These are phyloP conservation scores for Kalmanozyma brasiliensis DNA, from an alignment of 1,284 basidiomycete species.

Conservation along the genomic window DNA sequence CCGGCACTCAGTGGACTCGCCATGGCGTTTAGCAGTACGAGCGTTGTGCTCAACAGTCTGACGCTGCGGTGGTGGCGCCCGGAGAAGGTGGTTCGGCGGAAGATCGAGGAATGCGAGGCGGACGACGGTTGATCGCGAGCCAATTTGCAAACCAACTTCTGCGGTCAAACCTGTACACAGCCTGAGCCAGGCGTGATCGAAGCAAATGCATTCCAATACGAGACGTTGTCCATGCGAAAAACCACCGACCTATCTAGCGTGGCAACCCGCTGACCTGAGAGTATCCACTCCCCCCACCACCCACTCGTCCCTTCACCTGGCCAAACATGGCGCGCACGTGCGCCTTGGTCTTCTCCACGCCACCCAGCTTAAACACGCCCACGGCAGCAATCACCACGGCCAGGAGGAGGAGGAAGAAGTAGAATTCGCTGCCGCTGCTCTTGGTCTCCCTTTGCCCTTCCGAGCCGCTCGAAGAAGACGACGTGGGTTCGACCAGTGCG, in stretches of 20 bases:
- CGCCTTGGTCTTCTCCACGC: slow-evolving; percentile 30
- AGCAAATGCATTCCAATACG: too few relatives aligned
- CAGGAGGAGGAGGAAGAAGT: slow-evolving; percentile 34
- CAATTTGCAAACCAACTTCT: too few relatives aligned
- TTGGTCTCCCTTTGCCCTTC: slow-evolving; percentile 4
- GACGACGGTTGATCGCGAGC: neutral
- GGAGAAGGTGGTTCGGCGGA: slow-evolving; percentile 11
- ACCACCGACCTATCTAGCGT: neutral
- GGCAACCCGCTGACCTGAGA: slow-evolving; percentile 13
- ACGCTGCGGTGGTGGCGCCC: slow-evolving; percentile 35
- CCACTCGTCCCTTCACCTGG: neutral
- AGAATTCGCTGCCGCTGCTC: slow-evolving; percentile 27
- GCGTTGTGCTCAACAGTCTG: slow-evolving; percentile 44
- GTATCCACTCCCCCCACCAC: slow-evolving; percentile 8
- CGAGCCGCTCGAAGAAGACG: too few relatives aligned
- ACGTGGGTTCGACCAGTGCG: neutral
- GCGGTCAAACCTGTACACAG: too few relatives aligned
- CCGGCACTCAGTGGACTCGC: slow-evolving; percentile 40
- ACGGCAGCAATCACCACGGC: slow-evolving; percentile 7
- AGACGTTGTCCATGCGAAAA: too few relatives aligned
- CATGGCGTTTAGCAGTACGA: slow-evolving; percentile 48
- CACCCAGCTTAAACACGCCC: slow-evolving; percentile 35
- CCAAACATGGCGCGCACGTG: slow-evolving; percentile 3
- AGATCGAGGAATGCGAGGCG: slow-evolving; percentile 2
- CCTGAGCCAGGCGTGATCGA: too few relatives aligned